Base-by-base conservation (phyloP, 179 eudicot species). In the Gypsophila paniculata region DNA sequence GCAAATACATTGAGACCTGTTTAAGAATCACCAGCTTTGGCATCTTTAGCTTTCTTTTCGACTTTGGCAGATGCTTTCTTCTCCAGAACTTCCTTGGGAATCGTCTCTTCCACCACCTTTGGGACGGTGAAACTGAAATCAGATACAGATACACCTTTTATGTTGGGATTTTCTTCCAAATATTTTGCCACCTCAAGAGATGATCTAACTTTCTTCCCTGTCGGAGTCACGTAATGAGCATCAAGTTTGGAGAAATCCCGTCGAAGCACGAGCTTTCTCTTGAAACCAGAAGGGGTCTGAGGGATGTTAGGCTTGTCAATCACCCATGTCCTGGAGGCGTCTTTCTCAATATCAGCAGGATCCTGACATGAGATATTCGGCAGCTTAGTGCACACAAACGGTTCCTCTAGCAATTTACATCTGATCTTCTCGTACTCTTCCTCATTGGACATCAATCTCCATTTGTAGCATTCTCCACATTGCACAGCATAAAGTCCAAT, bases 221-320 rank as follows among this genome's bases (percentile, higher is more conserved):
- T 67, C 13, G 91, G 91, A 17, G 88, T 75, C 36, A 76, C 46
- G 69, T 87, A 89, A 70, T 82, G 80, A n/a, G 86, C 85, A 78
- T 91, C 97, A 79, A 85, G 32, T 73, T 83, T 85, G 6, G 95
- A 89, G 64, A 72, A 81, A 74, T 91, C 92, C 76, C 77, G 83
- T 72, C 95, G 75, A 64, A 90, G 85, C 38, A 85, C 83, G 58
- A 88, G 73, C 46, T 73, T 78, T 72, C 91, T 84, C 81, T 81
- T 74, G 73, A 91, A 91, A 5, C 92, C 92, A 6, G 44, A 6
- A 7, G 97, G 95, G 58, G 95, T 86, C 78, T 78, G 86, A 8
- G 97, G 97, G 32, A 86, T 76, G 79, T 81, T 80, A 26, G 91
- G 91, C 83, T 82, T 88, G 84, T 91, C 92, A 2, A 84, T 79